phyloP scores from a whole-genome alignment of 345 rosid genomes.

The Salix suchowensis region DNA sequence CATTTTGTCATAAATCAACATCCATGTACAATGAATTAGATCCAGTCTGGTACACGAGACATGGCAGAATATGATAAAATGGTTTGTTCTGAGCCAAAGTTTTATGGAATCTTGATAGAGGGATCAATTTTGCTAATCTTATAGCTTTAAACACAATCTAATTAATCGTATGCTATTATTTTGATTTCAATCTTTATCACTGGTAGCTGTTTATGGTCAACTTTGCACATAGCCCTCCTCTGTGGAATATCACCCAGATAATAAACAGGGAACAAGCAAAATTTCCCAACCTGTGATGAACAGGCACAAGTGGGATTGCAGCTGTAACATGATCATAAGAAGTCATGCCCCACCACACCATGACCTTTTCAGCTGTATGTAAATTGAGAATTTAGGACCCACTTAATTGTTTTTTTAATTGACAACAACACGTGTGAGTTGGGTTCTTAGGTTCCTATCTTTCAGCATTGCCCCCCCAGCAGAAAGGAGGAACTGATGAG shows the following conservation, averaged over 20 bases:
- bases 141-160: not conserved
- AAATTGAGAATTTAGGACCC: slow-evolving; percentile 2
- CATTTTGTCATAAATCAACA: not conserved
- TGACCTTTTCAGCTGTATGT: not conserved
- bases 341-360: slow-evolving; percentile 15
- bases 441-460: slow-evolving; percentile 13
- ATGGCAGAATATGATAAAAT: not conserved
- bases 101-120: not conserved
- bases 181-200: not conserved
- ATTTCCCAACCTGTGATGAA: slow-evolving; percentile 13
- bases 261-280: not conserved
- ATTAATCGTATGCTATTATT: not conserved
- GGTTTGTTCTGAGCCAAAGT: no score
- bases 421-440: slow-evolving; percentile 37
- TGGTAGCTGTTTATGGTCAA: not conserved
- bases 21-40: not conserved
- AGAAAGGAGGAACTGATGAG: slow-evolving; percentile 19
- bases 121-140: not conserved
- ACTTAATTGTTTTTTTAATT: slow-evolving; percentile 6
- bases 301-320: slow-evolving; percentile 32
- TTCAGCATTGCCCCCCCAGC: slow-evolving; percentile 3
- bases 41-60: not conserved
- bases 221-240: not conserved
- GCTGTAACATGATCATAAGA: slow-evolving; percentile 22
- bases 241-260: not conserved